phyloP scores from a whole-genome alignment of 768 basidiomycete genomes.

The Leccinum variicolor region DNA sequence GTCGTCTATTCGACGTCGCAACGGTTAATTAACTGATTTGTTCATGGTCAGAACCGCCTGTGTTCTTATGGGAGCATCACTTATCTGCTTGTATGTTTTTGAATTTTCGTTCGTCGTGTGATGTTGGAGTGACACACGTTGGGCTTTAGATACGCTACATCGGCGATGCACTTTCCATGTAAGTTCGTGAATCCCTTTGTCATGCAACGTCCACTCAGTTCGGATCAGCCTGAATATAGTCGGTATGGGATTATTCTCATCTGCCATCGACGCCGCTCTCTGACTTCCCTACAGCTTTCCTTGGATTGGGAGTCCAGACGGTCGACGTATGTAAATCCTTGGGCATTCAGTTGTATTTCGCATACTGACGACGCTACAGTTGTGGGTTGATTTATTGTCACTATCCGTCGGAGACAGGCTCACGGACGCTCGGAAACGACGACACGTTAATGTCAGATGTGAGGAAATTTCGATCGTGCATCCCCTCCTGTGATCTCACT shows the following conservation, averaged over 20 bases:
- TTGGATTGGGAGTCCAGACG: constrained; percentile 3
- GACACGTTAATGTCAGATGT: constrained; percentile 2
- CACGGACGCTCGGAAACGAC: neutral
- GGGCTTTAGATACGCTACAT: constrained; percentile 21
- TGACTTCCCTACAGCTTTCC: constrained; percentile 12
- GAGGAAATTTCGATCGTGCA: neutral
- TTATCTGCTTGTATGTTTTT: constrained; percentile 7
- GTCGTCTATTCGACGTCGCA: neutral
- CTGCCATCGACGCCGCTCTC: neutral
- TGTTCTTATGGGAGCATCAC: neutral
- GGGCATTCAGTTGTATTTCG: neutral
- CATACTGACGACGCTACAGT: constrained; percentile 10
- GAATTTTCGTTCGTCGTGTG: neutral
- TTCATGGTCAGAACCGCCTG: neutral
- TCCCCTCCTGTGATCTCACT: neutral
- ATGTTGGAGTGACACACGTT: neutral
- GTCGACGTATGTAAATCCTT: constrained; percentile 2
- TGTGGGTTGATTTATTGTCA: constrained; percentile 6
- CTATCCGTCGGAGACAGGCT: neutral
- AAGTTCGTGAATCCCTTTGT: neutral
- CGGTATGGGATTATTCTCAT: neutral
- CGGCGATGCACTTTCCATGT: constrained; percentile 19
- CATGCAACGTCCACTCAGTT: neutral
- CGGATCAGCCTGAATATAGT: constrained; percentile 9
- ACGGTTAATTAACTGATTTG: neutral